A percentile compares a stretch with the other conserved stretches of the same genome.
These are phyloP conservation scores for Epichloe sibirici DNA, from an alignment of 2,329 filamentous ascomycete genomes.

Conservation along the genomic window DNA sequence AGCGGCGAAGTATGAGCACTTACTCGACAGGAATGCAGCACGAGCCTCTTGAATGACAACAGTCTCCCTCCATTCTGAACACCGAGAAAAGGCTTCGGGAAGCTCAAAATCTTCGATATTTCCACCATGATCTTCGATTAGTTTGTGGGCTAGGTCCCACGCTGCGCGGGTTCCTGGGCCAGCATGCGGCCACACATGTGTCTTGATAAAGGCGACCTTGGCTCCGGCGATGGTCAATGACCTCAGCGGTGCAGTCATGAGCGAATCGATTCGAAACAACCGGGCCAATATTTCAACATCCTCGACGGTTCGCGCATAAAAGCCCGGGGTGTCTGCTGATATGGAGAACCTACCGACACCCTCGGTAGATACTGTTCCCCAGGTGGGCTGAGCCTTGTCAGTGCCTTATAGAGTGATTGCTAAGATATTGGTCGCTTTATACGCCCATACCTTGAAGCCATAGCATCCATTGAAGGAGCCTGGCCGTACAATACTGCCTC, in stretches of 20 bases:
- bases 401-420: not conserved
- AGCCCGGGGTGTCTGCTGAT: conserved; percentile 49
- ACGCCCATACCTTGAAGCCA: conserved; percentile 35
- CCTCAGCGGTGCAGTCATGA: conserved; percentile 21
- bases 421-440: not conserved
- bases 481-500: conserved; percentile 51
- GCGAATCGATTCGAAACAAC: conserved; percentile 38
- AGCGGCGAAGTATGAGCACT: not conserved
- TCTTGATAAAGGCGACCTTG: conserved; percentile 43
- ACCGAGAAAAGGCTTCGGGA: conserved; percentile 32
- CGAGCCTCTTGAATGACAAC: conserved; percentile 6
- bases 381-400: conserved; percentile 35
- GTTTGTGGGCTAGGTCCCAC: conserved; percentile 24
- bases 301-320: conserved; percentile 43
- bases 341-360: conserved; percentile 47
- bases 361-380: conserved; percentile 49
- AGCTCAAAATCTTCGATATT: conserved; percentile 43
- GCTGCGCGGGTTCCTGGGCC: conserved; percentile 31
- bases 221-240: conserved; percentile 29
- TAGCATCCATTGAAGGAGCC: conserved; percentile 54
- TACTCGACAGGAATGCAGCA: conserved; percentile 9
- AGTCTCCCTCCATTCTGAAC: conserved; percentile 33
- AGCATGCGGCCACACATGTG: conserved; percentile 36
- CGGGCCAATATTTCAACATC: conserved; percentile 46
- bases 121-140: conserved; percentile 36